These are phyloP conservation scores for Crassisporium funariophilum DNA, from an alignment of 768 basidiomycete species.

Conservation along the genomic window DNA sequence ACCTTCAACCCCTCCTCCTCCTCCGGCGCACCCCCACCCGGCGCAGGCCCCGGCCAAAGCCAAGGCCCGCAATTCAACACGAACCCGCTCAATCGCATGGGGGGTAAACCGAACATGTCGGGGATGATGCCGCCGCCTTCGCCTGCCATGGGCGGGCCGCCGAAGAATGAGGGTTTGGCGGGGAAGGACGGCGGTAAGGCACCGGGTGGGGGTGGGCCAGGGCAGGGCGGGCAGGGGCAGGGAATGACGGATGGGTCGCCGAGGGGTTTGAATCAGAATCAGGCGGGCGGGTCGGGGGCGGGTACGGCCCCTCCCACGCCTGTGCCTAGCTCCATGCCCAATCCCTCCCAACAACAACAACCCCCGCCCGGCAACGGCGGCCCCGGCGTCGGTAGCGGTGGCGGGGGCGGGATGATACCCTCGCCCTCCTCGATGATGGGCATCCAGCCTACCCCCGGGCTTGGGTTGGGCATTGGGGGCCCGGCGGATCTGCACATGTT, in stretches of 20 bases:
- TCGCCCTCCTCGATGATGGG: slow-evolving; percentile 9
- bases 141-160: slow-evolving; percentile 13
- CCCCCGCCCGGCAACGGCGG: slow-evolving; percentile 2
- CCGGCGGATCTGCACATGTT: slow-evolving; percentile 8
- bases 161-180: slow-evolving; percentile 8
- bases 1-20: not conserved
- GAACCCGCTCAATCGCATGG: slow-evolving; percentile 5
- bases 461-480: not conserved
- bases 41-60: not conserved
- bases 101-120: slow-evolving; percentile 8
- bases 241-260: slow-evolving; percentile 10
- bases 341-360: slow-evolving; percentile 19
- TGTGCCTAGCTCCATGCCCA: slow-evolving; percentile 23
- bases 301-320: slow-evolving; percentile 29
- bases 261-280: not conserved
- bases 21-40: not conserved
- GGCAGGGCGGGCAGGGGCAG: slow-evolving; percentile 8
- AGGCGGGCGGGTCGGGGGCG: slow-evolving; percentile 15
- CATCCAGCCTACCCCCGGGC: slow-evolving; percentile 9
- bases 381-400: slow-evolving; percentile 5
- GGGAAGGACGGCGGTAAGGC: slow-evolving; percentile 9
- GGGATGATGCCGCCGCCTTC: slow-evolving; percentile 18
- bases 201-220: slow-evolving; percentile 1
- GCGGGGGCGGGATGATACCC: slow-evolving; percentile 12
- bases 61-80: slow-evolving; percentile 7